Percentiles rank a stretch among this genome's conserved stretches.
Evolutionary conservation across 2,329 filamentous ascomycete species (phyloP).

Genomic region (Aschersonia sp.): DNA sequence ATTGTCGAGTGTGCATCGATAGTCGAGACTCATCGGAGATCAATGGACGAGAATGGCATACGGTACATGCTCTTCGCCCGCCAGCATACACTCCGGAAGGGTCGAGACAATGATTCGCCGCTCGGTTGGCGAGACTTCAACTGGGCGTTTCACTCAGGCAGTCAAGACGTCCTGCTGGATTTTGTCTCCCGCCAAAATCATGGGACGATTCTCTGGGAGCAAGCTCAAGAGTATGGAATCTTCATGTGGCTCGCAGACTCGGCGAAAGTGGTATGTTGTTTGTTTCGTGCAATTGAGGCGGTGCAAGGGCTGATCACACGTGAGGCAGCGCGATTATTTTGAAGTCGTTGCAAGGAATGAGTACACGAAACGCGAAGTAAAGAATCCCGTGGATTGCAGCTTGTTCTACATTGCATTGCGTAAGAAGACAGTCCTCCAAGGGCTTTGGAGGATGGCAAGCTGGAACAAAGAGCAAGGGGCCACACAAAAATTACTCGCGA

Average conservation of each 20-base stretch:
- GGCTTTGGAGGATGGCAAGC: slow-evolving; percentile 85
- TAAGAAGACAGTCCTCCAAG: slow-evolving; percentile 83
- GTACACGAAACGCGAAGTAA: slow-evolving; percentile 76
- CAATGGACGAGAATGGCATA: slow-evolving; percentile 80
- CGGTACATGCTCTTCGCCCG: slow-evolving; percentile 81
- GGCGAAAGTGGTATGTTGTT: slow-evolving; percentile 48
- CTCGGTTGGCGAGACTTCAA: slow-evolving; percentile 70
- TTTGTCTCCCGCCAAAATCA: slow-evolving; percentile 71
- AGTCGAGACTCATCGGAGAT: slow-evolving; percentile 75
- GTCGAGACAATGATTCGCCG: slow-evolving; percentile 46
- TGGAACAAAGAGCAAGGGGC: slow-evolving; percentile 78
- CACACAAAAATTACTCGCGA: slow-evolving; percentile 68
- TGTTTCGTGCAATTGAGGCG: not conserved
- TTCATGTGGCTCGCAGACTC: slow-evolving; percentile 89
- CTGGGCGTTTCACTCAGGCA: slow-evolving; percentile 72
- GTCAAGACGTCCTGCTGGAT: slow-evolving; percentile 81
- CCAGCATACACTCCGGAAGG: slow-evolving; percentile 59
- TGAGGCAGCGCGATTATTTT: slow-evolving; percentile 46
- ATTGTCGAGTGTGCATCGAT: slow-evolving; percentile 74
- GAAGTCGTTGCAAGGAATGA: slow-evolving; percentile 87
- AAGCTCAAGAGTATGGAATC: slow-evolving; percentile 74
- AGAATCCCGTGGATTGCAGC: slow-evolving; percentile 82
- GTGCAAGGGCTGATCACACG: not conserved
- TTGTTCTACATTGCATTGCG: slow-evolving; percentile 81
- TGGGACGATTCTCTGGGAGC: slow-evolving; percentile 67